Conservation (phyloP, 2,329 filamentous ascomycete species). For the Colletotrichum lupini region DNA sequence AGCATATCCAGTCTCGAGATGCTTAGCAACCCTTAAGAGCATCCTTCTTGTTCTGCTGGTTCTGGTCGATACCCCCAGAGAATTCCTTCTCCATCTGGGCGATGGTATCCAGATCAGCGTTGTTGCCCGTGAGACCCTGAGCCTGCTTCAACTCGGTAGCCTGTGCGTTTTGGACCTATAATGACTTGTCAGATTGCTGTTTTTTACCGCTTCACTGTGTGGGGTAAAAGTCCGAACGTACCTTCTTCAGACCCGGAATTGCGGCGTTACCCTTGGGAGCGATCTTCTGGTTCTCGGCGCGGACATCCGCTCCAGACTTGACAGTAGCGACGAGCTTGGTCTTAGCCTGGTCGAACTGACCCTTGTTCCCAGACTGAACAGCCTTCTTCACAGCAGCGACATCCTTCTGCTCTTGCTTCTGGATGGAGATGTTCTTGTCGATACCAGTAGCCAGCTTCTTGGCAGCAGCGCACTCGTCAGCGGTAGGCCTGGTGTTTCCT, state of each 20-base stretch:
- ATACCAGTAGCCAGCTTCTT: conserved; percentile 39
- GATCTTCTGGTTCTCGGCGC: conserved; percentile 39
- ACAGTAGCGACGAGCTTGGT: conserved; percentile 37
- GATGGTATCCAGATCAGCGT: not conserved
- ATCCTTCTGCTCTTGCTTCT: conserved; percentile 38
- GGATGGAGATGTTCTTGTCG: conserved; percentile 39
- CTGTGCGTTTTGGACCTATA: conserved; percentile 16
- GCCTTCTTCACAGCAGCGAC: conserved; percentile 21
- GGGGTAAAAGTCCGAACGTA: not conserved
- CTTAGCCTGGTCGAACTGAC: conserved; percentile 34
- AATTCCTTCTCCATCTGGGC: conserved; percentile 29
- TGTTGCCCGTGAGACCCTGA: conserved; percentile 1
- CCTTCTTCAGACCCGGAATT: conserved; percentile 33
- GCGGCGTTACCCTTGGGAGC: conserved; percentile 33
- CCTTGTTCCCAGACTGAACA: conserved; percentile 25
- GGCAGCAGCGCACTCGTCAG: conserved; percentile 32
- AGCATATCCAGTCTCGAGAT: too few species aligned
- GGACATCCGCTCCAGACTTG: conserved; percentile 37
- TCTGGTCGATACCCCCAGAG: conserved; percentile 37
- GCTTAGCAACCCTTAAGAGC: conserved; percentile 2
- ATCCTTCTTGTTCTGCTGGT: conserved; percentile 23
- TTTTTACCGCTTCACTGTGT: too few species aligned
- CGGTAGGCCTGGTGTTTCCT: too few species aligned
- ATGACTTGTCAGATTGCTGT: not conserved
- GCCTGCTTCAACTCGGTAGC: conserved; percentile 5